phyloP scores from a whole-genome alignment of 768 basidiomycete genomes.

The Mycena vitilis region DNA sequence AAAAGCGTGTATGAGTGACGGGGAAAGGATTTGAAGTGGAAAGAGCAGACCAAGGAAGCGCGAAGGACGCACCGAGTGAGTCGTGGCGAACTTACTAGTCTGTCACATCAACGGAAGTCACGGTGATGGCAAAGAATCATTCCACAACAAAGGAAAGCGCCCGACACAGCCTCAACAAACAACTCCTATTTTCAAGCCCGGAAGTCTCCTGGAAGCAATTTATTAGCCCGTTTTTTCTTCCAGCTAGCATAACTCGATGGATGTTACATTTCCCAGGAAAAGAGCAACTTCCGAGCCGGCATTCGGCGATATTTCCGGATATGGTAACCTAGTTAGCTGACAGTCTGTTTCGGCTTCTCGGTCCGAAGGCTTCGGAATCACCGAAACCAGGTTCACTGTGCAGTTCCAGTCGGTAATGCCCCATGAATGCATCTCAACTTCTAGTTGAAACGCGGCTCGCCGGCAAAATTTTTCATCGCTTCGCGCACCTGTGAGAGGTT shows the following conservation, averaged over 20 bases:
- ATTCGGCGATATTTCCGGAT: conserved; percentile 16
- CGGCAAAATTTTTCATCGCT: no score
- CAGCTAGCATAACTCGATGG: neutral
- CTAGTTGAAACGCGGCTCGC: no score
- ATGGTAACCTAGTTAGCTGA: conserved; percentile 31
- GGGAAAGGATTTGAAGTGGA: neutral
- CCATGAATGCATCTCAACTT: no score
- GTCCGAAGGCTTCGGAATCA: conserved; percentile 4
- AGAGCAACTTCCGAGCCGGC: neutral
- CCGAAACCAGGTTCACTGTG: no score
- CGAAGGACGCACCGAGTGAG: conserved; percentile 20
- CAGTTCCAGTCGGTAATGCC: no score
- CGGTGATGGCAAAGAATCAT: conserved; percentile 29
- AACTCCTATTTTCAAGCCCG: conserved; percentile 6
- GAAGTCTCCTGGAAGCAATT: neutral
- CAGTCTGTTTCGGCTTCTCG: conserved; percentile 16
- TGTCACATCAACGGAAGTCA: conserved; percentile 28
- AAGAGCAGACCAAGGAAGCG: neutral
- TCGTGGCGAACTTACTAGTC: conserved; percentile 34
- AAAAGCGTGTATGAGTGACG: conserved; percentile 7
- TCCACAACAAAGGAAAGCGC: conserved; percentile 18
- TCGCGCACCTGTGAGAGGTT: no score
- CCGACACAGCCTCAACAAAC: conserved; percentile 16
- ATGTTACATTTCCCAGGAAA: neutral
- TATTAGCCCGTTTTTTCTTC: neutral